Percentiles rank a stretch among this genome's conserved stretches.
Conservation (phyloP, 2,329 filamentous ascomycete genomes). For the Saccharata proteae region DNA sequence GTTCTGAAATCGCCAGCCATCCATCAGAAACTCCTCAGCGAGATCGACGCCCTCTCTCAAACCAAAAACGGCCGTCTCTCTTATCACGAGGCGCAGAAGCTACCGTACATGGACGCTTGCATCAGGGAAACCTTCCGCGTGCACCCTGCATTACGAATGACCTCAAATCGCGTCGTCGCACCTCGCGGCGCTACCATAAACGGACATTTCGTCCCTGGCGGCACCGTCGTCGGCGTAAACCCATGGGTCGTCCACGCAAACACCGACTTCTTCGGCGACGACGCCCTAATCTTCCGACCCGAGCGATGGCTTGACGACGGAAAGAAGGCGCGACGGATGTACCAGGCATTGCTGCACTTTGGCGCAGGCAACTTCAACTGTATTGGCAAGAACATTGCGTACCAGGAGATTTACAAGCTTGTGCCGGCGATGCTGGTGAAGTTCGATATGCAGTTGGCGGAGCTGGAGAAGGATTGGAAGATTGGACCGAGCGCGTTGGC, state of each 20-base stretch:
- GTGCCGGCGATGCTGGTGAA: constrained; percentile 15
- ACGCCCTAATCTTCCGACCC: constrained; percentile 25
- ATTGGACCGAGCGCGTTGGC: too few relatives aligned
- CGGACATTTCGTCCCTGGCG: constrained; percentile 23
- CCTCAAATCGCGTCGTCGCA: constrained; percentile 62
- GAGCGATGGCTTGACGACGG: constrained; percentile 21
- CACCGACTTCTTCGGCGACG: constrained; percentile 23
- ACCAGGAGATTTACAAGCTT: constrained; percentile 25
- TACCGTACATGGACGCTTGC: constrained; percentile 66
- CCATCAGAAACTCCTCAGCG: constrained; percentile 44
- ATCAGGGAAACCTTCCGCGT: constrained; percentile 68
- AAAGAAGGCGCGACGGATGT: background rate
- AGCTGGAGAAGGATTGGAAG: constrained; percentile 4
- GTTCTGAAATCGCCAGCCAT: constrained; percentile 50
- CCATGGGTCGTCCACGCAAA: constrained; percentile 26
- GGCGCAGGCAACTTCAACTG: constrained; percentile 27
- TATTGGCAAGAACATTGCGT: constrained; percentile 24
- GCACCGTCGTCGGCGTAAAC: constrained; percentile 27
- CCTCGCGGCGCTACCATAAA: constrained; percentile 49
- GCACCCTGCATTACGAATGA: constrained; percentile 61
- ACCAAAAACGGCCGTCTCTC: constrained; percentile 47
- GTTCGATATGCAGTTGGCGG: constrained; percentile 12
- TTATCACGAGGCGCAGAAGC: constrained; percentile 55
- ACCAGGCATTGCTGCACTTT: too few relatives aligned
- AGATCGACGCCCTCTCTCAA: constrained; percentile 44